Base-by-base conservation (phyloP, 768 basidiomycete species). In the Calocybe gangraenosa region DNA sequence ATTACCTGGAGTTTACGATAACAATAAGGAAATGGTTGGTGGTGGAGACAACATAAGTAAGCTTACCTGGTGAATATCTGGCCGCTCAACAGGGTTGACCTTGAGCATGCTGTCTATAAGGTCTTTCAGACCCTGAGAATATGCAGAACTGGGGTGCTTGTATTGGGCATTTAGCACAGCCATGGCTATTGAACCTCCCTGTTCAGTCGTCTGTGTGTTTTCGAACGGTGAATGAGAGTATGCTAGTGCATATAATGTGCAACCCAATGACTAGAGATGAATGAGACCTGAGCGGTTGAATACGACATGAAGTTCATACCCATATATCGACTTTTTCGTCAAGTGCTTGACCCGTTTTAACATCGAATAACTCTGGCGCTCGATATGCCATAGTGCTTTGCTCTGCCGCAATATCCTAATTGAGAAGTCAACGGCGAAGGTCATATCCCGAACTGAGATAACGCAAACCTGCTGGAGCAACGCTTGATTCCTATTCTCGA, bases 371-470 rank as follows among this genome's bases (percentile, higher is more conserved):
- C 59, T 99, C 96, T 0, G 96, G 96, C 1, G 96, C 94, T 15
- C 96, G 84, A 57, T 95, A 99, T 0, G 96, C 90, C 96, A 99
- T 98, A 10, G 93, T 92, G 53, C 92, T 95, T 64, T 95, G 94
- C 64, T 99, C 96, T 14, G 92, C 92, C 2, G 96, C 96, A 51
- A 95, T 82, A 62, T 99, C 96, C 79, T 89, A 15, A 48, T 20
- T 22, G 36, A n/a, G 8, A 19, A 34, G 19, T 37, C 42, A 49
- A 40, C 2, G 54, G 30, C 13, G 15, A 15, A 38, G 5, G 22
- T 28, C n/a, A 22, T 35, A 22, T 28, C 19, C 14, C 30, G 9
- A 35, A 41, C 31, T 30, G 33, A 23, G 15, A 15, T 10, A 25
- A 35, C 11, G 49, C 66, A 41, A 46, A 87, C 87, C 73, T 98